Percentiles rank a stretch among this genome's conserved stretches.
Conservation (phyloP, 2,329 filamentous ascomycete genomes). For the Orbilia blumenaviensis region DNA sequence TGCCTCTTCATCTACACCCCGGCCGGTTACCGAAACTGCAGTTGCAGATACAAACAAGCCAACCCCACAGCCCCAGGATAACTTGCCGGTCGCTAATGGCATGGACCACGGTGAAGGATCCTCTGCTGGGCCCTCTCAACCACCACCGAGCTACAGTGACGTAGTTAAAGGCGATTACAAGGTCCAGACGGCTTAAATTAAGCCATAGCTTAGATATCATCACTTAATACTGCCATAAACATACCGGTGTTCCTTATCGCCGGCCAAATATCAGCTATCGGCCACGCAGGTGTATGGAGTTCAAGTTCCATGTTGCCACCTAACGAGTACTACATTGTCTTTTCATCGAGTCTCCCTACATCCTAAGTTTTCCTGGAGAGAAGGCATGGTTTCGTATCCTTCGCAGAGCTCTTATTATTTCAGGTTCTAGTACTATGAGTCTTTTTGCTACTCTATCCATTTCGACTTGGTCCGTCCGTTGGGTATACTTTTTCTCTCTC, state of each 20-base stretch:
- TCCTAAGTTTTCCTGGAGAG: background rate
- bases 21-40: conserved; percentile 48
- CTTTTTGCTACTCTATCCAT: background rate
- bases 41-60: conserved; percentile 55
- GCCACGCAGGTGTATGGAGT: background rate
- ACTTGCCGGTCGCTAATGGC: conserved; percentile 60
- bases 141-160: conserved; percentile 86
- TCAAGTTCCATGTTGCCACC: background rate
- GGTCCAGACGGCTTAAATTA: conserved; percentile 73
- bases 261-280: background rate
- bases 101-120: conserved; percentile 62
- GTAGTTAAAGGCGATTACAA: conserved; percentile 91
- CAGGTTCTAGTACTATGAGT: background rate
- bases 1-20: conserved; percentile 57
- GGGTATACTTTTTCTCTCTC: background rate
- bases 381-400: background rate
- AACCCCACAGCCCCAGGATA: conserved; percentile 59
- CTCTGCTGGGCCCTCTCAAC: conserved; percentile 58
- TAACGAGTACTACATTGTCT: background rate
- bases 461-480: background rate
- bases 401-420: conserved; percentile 2
- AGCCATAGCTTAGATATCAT: background rate
- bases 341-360: background rate
- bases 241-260: background rate
- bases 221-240: background rate